These are phyloP conservation scores for Patellifolia procumbens DNA, from an alignment of 179 eudicot genomes.

Conservation along the genomic window DNA sequence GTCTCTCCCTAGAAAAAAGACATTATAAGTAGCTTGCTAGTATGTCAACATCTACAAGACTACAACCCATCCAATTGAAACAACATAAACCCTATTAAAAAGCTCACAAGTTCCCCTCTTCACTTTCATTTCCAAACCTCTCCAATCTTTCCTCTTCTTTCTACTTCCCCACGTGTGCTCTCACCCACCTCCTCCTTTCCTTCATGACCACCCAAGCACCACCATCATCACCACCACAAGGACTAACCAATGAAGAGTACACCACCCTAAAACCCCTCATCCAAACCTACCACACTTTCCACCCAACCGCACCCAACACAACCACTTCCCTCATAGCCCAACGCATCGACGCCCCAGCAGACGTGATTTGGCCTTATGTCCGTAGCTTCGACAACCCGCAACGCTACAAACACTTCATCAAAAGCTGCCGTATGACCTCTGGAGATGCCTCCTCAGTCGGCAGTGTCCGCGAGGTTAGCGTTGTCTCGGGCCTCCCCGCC, in stretches of 20 bases:
- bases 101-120: background rate
- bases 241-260: conserved; percentile 54
- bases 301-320: conserved; percentile 57
- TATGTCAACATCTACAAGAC: background rate
- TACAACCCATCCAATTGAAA: conserved; percentile 11
- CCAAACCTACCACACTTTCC: conserved; percentile 55
- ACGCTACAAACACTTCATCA: conserved; percentile 83
- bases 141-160: no score
- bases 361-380: conserved; percentile 64
- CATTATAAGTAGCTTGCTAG: background rate
- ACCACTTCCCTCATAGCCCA: conserved; percentile 75
- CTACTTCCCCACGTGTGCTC: conserved; percentile 1
- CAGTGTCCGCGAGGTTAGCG: conserved; percentile 63
- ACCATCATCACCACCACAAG: conserved; percentile 30
- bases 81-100: conserved; percentile 19
- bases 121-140: conserved; percentile 3
- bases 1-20: background rate
- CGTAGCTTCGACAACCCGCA: conserved; percentile 78
- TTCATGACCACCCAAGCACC: conserved; percentile 23
- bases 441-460: conserved; percentile 66
- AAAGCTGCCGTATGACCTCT: conserved; percentile 50
- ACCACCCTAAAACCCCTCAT: conserved; percentile 50
- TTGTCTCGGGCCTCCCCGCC: conserved; percentile 79
- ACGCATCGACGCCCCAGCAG: conserved; percentile 67
- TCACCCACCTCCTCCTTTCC: background rate